Conservation (phyloP, 2,329 filamentous ascomycete genomes). For the Sarocladiaceae sp. region DNA sequence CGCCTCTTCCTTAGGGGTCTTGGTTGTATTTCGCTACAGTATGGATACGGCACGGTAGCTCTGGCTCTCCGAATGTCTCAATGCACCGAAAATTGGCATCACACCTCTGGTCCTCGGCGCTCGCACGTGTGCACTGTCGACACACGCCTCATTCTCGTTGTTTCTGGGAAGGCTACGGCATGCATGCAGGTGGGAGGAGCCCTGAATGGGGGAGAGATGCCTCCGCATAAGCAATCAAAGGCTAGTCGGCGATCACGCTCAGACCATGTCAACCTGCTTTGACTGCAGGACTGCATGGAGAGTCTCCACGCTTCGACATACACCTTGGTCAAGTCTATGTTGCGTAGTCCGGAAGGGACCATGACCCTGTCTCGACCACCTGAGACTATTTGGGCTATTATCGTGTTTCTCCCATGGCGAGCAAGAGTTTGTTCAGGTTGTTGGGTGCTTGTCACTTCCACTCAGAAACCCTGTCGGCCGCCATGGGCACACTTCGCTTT, state of each 20-base stretch:
- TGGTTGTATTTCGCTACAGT: no score
- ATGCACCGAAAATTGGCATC: neutral
- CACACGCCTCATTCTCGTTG: neutral
- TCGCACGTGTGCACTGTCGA: neutral
- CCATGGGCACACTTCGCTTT: no score
- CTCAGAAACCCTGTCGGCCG: no score
- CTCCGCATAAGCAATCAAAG: conserved; percentile 9
- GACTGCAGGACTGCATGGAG: neutral
- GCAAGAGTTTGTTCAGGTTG: no score
- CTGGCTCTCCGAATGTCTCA: neutral
- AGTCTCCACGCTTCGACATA: conserved; percentile 1
- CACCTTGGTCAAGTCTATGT: neutral
- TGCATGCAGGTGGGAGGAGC: neutral
- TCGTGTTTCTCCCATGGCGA: no score
- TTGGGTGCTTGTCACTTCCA: no score
- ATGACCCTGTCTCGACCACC: no score
- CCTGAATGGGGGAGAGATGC: neutral
- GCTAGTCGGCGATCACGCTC: conserved; percentile 9
- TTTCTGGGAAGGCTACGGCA: no score
- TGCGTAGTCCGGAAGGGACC: no score
- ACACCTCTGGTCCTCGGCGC: neutral
- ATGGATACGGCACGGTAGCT: no score
- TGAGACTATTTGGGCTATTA: no score
- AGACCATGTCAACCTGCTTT: neutral
- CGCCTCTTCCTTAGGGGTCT: no score